Evolutionary conservation across 495 filamentous ascomycete genomes (phyloP), one percentile per base, ranked within the genome.

Genomic region (Hypoxylon fuscum): DNA sequence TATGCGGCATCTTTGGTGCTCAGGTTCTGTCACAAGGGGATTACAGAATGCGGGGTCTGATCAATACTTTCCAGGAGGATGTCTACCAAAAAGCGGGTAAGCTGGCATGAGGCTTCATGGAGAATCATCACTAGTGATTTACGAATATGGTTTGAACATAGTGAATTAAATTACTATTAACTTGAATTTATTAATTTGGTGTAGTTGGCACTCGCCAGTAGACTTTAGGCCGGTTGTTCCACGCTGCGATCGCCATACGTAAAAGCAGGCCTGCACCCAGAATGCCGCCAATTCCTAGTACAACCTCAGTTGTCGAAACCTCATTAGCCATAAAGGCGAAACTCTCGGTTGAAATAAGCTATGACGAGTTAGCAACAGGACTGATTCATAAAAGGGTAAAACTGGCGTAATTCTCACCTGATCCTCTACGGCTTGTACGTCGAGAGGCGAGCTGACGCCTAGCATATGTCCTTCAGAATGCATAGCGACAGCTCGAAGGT

Each of bases 1-100:
- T 75, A 6, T 74, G 69, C 40, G 72, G 69, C 21, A 34, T 72
- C 9, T 75, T 76, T 44, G 73, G 70, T 7, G 64, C 70, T 5
- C 71, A 76, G 56, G 42, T 73, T 9, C 2, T 64, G 27, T 58
- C 60, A 10, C 58, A 61, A 1, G 75, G n/a, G n/a, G n/a, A n/a
- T n/a, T n/a, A 76, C 31, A n/a, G 52, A 27, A 68, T 70, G 40
- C 37, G 47, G 48, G 41, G 34, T 9, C 41, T 70, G 38, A 70
- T 75, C 6, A 59, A 66, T 61, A 64, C 64, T 11, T 76, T 76
- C 35, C 70, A 76, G 57, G 63, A 66, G 1, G 54, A 59, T 6
- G 47, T 77, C 9, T 76, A 72, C 57, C 42, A 50, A 17, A 48
- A 22, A 42, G 58, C 58, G 0, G 58, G 58, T 9, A 62, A 61